phyloP scores from a whole-genome alignment of 2,329 filamentous ascomycete species.

The Alternaria gansuensis region DNA sequence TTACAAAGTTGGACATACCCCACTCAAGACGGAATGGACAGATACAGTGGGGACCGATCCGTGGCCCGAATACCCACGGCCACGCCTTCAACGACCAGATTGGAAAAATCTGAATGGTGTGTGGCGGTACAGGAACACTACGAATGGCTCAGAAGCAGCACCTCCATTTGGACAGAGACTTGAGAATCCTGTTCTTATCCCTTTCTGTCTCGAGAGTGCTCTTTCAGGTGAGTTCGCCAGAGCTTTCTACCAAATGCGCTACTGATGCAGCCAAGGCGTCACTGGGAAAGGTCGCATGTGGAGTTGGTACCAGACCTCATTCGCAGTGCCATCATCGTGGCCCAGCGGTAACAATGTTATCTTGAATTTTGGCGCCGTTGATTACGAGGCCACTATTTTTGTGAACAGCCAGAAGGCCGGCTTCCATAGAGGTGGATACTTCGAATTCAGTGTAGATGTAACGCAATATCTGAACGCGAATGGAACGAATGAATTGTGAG shows the following conservation, averaged over 20 bases:
- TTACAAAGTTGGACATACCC: conserved; percentile 42
- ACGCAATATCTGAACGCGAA: conserved; percentile 57
- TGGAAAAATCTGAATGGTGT: conserved; percentile 69
- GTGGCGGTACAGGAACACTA: conserved; percentile 63
- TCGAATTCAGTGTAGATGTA: conserved; percentile 67
- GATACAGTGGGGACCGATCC: conserved; percentile 62
- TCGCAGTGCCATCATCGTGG: conserved; percentile 62
- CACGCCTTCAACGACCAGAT: conserved; percentile 62
- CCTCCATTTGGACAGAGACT: conserved; percentile 59
- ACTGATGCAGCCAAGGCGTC: conserved; percentile 52
- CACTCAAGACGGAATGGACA: conserved; percentile 60
- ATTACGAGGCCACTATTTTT: conserved; percentile 67
- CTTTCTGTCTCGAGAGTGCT: conserved; percentile 64
- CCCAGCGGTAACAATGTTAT: conserved; percentile 54
- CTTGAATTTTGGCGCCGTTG: conserved; percentile 67
- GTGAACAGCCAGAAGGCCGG: conserved; percentile 65
- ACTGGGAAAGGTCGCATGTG: conserved; percentile 52
- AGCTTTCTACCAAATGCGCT: conserved; percentile 48
- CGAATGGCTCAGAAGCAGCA: conserved; percentile 50
- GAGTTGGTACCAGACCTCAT: conserved; percentile 62
- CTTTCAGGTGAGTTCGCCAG: conserved; percentile 55
- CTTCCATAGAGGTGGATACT: conserved; percentile 69
- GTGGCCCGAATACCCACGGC: conserved; percentile 67
- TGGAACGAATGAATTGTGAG: conserved; percentile 64
- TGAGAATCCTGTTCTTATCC: conserved; percentile 59